Conservation (phyloP, 2,329 filamentous ascomycete species). For the Botrytis cinerea region DNA sequence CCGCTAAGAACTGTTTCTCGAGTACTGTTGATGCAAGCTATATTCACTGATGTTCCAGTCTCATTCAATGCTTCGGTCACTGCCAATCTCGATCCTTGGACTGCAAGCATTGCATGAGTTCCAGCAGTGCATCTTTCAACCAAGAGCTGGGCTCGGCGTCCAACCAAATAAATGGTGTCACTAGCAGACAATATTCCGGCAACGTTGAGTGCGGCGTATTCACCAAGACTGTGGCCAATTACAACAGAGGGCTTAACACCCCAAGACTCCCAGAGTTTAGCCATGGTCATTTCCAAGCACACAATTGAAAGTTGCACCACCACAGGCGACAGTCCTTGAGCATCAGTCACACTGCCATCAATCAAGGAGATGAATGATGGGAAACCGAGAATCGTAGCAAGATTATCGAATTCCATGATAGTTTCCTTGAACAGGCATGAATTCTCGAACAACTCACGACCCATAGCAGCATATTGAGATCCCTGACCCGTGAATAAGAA, state of each 20-base stretch:
- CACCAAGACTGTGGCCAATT: constrained; percentile 47
- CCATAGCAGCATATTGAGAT: constrained; percentile 25
- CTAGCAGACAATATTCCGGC: constrained; percentile 69
- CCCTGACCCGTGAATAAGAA: constrained; percentile 27
- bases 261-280: constrained; percentile 25
- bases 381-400: constrained; percentile 23
- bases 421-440: constrained; percentile 17
- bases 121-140: constrained; percentile 64
- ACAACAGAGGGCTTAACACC: constrained; percentile 42
- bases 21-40: constrained; percentile 25
- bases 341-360: constrained; percentile 18
- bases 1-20: constrained; percentile 45
- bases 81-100: constrained; percentile 50
- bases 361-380: constrained; percentile 23
- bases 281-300: constrained; percentile 24
- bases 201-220: constrained; percentile 67
- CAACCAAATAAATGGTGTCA: constrained; percentile 72
- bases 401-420: constrained; percentile 23
- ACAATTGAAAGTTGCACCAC: constrained; percentile 22
- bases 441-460: constrained; percentile 22
- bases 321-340: constrained; percentile 19
- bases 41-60: constrained; percentile 12
- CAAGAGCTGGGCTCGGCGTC: constrained; percentile 64
- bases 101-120: constrained; percentile 66
- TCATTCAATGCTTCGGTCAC: constrained; percentile 32